A percentile compares a stretch with the other conserved stretches of the same genome.
These are phyloP conservation scores for Isatis tinctoria DNA, from an alignment of 345 rosid species.

Conservation along the genomic window DNA sequence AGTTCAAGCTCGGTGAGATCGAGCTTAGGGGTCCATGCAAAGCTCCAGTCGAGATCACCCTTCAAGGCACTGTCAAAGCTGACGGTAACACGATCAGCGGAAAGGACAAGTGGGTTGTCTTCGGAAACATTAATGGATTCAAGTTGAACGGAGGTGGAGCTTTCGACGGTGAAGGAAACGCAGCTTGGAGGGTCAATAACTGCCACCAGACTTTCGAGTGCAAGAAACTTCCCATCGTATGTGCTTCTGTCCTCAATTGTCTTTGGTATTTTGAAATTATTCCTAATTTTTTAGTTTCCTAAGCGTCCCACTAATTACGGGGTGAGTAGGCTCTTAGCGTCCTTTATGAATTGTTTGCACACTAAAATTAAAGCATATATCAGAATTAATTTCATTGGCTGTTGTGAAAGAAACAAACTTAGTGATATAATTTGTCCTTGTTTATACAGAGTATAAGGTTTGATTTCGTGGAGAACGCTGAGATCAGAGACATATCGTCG, in stretches of 20 bases:
- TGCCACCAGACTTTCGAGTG: slow-evolving; percentile 21
- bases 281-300: too few species aligned
- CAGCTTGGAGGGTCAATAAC: slow-evolving; percentile 30
- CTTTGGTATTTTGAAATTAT: neutral
- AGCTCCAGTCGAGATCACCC: slow-evolving; percentile 24
- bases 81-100: neutral
- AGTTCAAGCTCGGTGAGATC: slow-evolving; percentile 26
- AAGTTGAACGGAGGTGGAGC: slow-evolving; percentile 29
- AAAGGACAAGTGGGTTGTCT: slow-evolving; percentile 24
- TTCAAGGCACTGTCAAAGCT: slow-evolving; percentile 28
- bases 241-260: neutral
- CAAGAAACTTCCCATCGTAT: slow-evolving; percentile 32
- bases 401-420: neutral
- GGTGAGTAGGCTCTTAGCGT: too few species aligned
- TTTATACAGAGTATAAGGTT: slow-evolving; percentile 29
- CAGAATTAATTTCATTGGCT: too few species aligned
- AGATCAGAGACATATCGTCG: slow-evolving; percentile 35
- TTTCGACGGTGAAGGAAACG: slow-evolving; percentile 31
- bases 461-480: slow-evolving; percentile 18
- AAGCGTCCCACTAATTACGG: too few species aligned
- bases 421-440: neutral
- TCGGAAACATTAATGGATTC: slow-evolving; percentile 17
- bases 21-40: slow-evolving; percentile 31
- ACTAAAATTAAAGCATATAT: too few species aligned
- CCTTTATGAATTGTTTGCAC: too few species aligned